These are phyloP conservation scores for Pyricularia pennisetigena DNA, from an alignment of 2,329 filamentous ascomycete genomes.

Conservation along the genomic window DNA sequence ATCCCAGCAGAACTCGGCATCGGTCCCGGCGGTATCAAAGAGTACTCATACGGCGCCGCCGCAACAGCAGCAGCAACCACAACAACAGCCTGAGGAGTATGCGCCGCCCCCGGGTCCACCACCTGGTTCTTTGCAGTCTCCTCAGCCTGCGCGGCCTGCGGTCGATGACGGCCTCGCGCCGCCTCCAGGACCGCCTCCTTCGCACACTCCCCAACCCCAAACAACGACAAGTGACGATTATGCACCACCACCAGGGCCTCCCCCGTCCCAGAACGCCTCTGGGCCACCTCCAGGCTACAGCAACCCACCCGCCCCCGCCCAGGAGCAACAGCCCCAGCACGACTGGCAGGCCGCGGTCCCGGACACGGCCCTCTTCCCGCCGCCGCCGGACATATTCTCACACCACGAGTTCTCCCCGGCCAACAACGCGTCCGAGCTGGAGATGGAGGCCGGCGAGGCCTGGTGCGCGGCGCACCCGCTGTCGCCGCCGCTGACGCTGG, in stretches of 20 bases:
- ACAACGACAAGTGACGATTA: conserved; percentile 11
- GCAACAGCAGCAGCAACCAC: neutral
- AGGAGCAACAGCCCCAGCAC: conserved; percentile 33
- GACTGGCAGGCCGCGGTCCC: conserved; percentile 64
- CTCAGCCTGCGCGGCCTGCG: neutral
- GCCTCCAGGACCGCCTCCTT: conserved; percentile 7
- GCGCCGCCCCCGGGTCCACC: conserved; percentile 19
- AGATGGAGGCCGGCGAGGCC: conserved; percentile 46
- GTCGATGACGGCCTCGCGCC: conserved; percentile 11
- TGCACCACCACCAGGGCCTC: conserved; percentile 14
- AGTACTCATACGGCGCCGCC: neutral
- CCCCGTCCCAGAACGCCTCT: too few relatives aligned
- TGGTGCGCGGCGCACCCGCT: conserved; percentile 59
- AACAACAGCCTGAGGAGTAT: conserved; percentile 7
- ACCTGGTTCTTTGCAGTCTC: conserved; percentile 5
- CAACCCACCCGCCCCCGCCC: conserved; percentile 20
- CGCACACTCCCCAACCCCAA: conserved; percentile 3
- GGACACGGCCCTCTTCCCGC: conserved; percentile 62
- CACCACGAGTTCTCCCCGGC: conserved; percentile 56
- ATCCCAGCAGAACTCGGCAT: neutral
- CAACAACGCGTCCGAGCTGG: conserved; percentile 46
- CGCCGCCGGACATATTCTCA: conserved; percentile 57
- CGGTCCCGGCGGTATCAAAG: neutral
- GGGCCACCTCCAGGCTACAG: too few relatives aligned
- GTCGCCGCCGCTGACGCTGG: conserved; percentile 28